Percentiles rank a stretch among this genome's conserved stretches.
These are phyloP conservation scores for Ophiostoma novo-ulmi DNA, from an alignment of 2,329 filamentous ascomycete genomes.

Conservation along the genomic window DNA sequence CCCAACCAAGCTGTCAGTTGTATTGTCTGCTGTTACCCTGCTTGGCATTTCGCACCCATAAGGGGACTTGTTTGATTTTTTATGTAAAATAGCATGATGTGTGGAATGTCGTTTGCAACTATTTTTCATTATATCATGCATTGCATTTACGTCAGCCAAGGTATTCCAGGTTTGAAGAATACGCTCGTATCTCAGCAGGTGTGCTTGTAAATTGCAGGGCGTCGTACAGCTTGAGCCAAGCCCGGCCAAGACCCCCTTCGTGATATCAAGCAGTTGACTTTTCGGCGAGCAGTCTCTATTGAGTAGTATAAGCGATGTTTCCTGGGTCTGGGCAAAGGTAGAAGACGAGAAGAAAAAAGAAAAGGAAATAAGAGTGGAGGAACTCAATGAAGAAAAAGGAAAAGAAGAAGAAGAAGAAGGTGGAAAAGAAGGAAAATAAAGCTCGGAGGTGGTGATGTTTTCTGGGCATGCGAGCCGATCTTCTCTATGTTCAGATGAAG, in stretches of 20 bases:
- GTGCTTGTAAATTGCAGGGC: conserved; percentile 2
- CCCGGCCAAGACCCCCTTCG: not conserved
- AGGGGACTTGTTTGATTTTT: no score
- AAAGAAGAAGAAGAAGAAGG: conserved; percentile 11
- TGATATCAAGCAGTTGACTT: not conserved
- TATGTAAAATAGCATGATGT: no score
- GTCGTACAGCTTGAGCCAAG: not conserved
- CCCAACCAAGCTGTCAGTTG: not conserved
- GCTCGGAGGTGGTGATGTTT: not conserved
- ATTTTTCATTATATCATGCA: not conserved
- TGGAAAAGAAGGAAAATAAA: conserved; percentile 11
- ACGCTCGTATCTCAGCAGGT: not conserved
- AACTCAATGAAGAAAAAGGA: conserved; percentile 3
- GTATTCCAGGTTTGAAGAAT: not conserved
- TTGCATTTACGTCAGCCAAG: not conserved
- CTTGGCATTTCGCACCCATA: not conserved
- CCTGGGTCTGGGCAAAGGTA: not conserved
- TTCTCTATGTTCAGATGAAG: not conserved
- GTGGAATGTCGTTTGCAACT: no score
- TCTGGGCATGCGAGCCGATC: not conserved
- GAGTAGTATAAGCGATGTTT: conserved; percentile 9
- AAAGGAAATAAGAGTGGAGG: conserved; percentile 11
- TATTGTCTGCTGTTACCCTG: not conserved
- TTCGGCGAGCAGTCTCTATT: not conserved
- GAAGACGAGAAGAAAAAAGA: not conserved